Conservation (phyloP, 2,329 filamentous ascomycete species). For the Claviceps sp. region DNA sequence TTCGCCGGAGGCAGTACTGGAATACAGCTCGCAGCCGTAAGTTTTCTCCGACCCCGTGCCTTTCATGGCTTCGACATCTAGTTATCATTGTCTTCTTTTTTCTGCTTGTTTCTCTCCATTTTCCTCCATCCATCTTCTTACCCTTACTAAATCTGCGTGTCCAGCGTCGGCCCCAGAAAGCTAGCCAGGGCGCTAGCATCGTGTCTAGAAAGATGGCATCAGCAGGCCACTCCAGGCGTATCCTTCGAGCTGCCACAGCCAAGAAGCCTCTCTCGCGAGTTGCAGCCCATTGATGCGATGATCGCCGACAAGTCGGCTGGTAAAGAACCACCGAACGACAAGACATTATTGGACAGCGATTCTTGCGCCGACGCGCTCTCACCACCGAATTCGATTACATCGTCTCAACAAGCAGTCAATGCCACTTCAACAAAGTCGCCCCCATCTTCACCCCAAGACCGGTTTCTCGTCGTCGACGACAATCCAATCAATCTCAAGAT, state of each 20-base stretch:
- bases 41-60: conserved; percentile 5
- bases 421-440: not conserved
- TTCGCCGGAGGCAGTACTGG: conserved; percentile 11
- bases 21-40: conserved; percentile 26
- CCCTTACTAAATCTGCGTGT: not conserved
- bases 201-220: not conserved
- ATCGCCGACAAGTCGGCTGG: not conserved
- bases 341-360: not conserved
- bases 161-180: conserved; percentile 23
- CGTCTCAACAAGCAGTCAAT: not conserved
- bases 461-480: conserved; percentile 21
- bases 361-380: not conserved
- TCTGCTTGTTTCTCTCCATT: not conserved
- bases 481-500: conserved; percentile 23
- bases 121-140: not conserved
- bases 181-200: conserved; percentile 9
- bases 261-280: not conserved
- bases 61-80: too few species aligned
- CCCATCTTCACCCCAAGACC: not conserved
- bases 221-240: not conserved
- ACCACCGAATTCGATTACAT: not conserved
- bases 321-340: not conserved
- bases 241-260: not conserved
- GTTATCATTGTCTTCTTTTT: not conserved
- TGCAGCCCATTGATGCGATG: not conserved